Base-by-base conservation (phyloP, 805 yeast genomes). In the Isabelozyma rhagii region DNA sequence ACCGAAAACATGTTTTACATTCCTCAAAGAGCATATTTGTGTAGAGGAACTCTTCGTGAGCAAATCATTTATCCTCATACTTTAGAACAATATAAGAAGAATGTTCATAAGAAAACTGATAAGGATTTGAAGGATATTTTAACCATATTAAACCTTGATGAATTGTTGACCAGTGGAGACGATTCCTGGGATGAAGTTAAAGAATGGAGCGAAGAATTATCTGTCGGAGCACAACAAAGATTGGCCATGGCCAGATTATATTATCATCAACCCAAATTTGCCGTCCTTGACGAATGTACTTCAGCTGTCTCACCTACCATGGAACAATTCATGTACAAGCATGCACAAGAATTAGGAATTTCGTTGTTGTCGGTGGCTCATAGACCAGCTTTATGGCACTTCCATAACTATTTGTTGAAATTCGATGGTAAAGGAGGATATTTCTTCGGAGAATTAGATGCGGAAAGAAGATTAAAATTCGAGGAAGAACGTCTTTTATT, bases 221-320 rank as follows among this genome's bases (percentile, higher is more conserved):
- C 96, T 1, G 84, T 85, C 55, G 97, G 98, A 27, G 96, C 92
- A 21, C 97, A 92, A 66, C 97, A 92, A 66, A 75, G 97, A 58
- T 76, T 92, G 55, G 97, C 97, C 11, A 85, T 93, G 87, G 97
- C 96, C 2, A 79, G 97, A 60, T 76, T 92, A 67, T 92, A 88
- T 63, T 92, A 91, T 63, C 97, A 92, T 67, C 79, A 80, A 59
- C 98, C 98, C 1, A 87, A 83, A 66, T 92, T 91, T 75, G 98
- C 98, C 0, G 96, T 92, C 25, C 74, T 92, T 55, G 98, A 92
- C 69, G 98, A 92, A 72, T 92, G 97, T 67, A 92, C 98, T 0
- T 89, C 97, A 3, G 93, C 96, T 1, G 96, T 92, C 2, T 85
- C 97, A 0, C 89, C 94, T 9, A 88, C 87, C 52, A 85, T 91